Conservation (phyloP, 192 early-diverging fungal species). For the Coemansia sp. region DNA sequence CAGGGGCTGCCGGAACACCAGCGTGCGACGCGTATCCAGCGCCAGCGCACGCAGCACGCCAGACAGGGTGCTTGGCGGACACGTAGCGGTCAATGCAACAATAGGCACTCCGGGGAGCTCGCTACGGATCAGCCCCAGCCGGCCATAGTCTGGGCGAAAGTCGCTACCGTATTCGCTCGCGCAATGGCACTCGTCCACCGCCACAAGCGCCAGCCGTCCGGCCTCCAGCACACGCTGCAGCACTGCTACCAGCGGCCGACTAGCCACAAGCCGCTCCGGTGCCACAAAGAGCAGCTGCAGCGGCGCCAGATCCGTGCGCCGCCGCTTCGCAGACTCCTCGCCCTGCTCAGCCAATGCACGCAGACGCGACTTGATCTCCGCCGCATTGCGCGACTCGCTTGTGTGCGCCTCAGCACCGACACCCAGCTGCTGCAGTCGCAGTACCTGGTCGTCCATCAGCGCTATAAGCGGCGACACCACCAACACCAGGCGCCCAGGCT, state of each 20-base stretch:
- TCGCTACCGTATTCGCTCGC: slow-evolving; percentile 54
- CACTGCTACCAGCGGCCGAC: slow-evolving; percentile 43
- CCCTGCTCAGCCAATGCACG: slow-evolving; percentile 6
- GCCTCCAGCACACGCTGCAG: slow-evolving; percentile 42
- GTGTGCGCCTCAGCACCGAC: slow-evolving; percentile 41
- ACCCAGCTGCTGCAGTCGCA: slow-evolving; percentile 38
- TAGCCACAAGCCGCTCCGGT: slow-evolving; percentile 51
- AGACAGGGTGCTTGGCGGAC: slow-evolving; percentile 53
- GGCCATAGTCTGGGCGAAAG: slow-evolving; percentile 56
- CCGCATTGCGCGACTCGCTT: slow-evolving; percentile 40
- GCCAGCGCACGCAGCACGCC: slow-evolving; percentile 55
- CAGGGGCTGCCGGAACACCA: slow-evolving; percentile 60
- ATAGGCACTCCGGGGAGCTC: slow-evolving; percentile 62
- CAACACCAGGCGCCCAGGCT: slow-evolving; percentile 37
- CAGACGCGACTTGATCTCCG: slow-evolving; percentile 28
- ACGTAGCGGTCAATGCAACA: slow-evolving; percentile 79
- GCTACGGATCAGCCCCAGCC: slow-evolving; percentile 49
- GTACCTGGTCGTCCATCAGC: slow-evolving; percentile 55
- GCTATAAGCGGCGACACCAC: slow-evolving; percentile 55
- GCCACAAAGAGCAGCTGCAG: slow-evolving; percentile 52
- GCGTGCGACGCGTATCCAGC: slow-evolving; percentile 46
- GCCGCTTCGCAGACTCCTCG: neutral
- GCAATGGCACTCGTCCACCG: slow-evolving; percentile 57
- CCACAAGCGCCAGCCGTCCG: slow-evolving; percentile 43
- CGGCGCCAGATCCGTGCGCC: neutral